Percentiles rank a stretch among this genome's conserved stretches.
phyloP scores from a whole-genome alignment of 164 flowering plant species.

The Macadamia integrifolia region DNA sequence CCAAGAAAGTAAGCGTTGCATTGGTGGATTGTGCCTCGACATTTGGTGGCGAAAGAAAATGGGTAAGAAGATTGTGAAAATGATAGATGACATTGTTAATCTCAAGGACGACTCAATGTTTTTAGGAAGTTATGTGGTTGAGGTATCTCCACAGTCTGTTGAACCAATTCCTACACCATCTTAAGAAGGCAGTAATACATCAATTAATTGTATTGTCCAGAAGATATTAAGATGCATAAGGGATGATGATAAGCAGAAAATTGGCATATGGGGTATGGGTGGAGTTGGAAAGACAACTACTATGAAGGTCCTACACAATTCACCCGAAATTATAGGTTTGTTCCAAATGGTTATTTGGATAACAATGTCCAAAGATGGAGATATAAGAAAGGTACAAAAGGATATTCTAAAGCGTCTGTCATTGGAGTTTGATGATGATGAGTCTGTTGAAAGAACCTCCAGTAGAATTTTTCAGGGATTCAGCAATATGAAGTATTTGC shows the following conservation, averaged over 20 bases:
- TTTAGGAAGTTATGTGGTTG: not conserved
- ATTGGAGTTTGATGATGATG: not conserved
- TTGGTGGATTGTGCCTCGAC: not conserved
- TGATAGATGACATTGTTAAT: not conserved
- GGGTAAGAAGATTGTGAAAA: not conserved
- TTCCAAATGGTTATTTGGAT: not conserved
- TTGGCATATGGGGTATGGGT: not conserved
- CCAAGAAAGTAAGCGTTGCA: not conserved
- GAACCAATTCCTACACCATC: not conserved
- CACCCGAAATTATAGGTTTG: not conserved
- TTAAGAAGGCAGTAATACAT: not conserved
- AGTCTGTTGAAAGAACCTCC: not conserved
- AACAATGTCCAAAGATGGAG: not conserved
- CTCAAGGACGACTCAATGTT: not conserved
- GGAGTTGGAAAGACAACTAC: not conserved
- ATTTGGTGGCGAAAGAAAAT: not conserved
- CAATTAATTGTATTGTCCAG: not conserved
- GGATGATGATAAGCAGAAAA: not conserved
- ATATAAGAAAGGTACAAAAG: too few species aligned
- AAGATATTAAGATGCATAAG: not conserved
- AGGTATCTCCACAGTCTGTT: not conserved
- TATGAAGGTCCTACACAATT: not conserved
- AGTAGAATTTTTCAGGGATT: not conserved
- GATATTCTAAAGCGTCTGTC: not conserved
- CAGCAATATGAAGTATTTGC: not conserved